Evolutionary conservation across 305 asterid genomes (phyloP), one percentile per base, ranked within the genome.

Genomic region (Rubia tinctorum): DNA sequence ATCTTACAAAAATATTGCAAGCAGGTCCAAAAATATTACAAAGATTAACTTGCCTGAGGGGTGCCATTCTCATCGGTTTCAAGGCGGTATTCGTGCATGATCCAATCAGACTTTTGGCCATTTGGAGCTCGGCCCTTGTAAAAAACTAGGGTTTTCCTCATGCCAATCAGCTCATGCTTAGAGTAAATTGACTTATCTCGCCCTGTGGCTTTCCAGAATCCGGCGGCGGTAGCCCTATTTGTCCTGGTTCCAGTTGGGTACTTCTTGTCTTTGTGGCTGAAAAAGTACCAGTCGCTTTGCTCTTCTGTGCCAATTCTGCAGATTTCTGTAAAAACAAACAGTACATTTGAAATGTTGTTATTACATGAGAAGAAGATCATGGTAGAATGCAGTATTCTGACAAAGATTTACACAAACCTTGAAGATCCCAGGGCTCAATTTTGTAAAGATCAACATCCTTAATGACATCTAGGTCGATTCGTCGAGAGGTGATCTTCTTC

Each of bases 351-450:
- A 12, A 61, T 11, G 40, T 60, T 61, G 9, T 22, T 1, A 55
- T 2, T 20, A 0, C 14, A 58, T 9, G 61, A 5, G 0, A 5
- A 58, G 63, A n/a, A 7, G 12, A 44, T 44, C 49, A 18, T 20
- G 1, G 0, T 51, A 51, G 20, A 49, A 14, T 56, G 49, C 12
- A 20, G 0, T 56, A n/a, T 58, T 8, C 20, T 58, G 30, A 10
- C 4, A 58, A 22, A 8, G 13, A 20, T 22, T 18, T n/a, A 58
- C n/a, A 22, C 40, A 23, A 20, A 89, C 97, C 97, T 88, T 88
- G 88, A 83, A 91, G 96, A 88, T 91, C 97, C 97, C 97, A 91
- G 0, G 97, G 97, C 79, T 91, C 97, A 42, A 91, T 91, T 81
- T 75, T 91, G 82, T 91, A 91, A 56, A 91, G 97, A 80, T 91